A percentile compares a stretch with the other conserved stretches of the same genome.
These are phyloP conservation scores for Plenodomus lindquistii DNA, from an alignment of 2,329 filamentous ascomycete species.

Conservation along the genomic window DNA sequence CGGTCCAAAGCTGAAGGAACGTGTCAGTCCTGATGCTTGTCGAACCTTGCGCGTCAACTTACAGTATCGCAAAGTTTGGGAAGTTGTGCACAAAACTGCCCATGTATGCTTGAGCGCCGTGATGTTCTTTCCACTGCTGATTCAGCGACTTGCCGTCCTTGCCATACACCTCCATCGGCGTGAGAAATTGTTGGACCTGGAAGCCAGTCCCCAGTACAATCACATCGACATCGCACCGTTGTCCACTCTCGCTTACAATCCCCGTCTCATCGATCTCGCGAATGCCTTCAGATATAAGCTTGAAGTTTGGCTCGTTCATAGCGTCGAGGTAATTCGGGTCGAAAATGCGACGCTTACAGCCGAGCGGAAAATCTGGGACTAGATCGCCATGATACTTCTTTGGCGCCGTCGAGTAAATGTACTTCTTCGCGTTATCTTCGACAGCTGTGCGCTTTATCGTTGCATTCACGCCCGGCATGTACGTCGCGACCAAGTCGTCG, in stretches of 20 bases:
- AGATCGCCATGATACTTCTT: constrained; percentile 21
- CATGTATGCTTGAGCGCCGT: too few relatives aligned
- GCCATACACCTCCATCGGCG: not conserved
- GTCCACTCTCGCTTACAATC: not conserved
- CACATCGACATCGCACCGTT: not conserved
- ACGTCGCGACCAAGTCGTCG: constrained; percentile 2
- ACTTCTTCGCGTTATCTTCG: not conserved
- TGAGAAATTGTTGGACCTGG: not conserved
- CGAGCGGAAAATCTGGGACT: constrained; percentile 22
- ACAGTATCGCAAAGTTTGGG: too few relatives aligned
- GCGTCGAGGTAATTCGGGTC: constrained; percentile 19
- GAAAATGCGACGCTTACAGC: constrained; percentile 39
- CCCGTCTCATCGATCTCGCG: not conserved
- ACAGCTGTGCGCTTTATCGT: constrained; percentile 3
- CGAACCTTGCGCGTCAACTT: too few relatives aligned
- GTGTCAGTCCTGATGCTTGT: too few relatives aligned
- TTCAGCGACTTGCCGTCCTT: not conserved
- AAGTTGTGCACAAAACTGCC: too few relatives aligned
- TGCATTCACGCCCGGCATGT: constrained; percentile 3
- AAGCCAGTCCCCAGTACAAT: not conserved
- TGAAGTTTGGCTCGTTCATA: constrained; percentile 8
- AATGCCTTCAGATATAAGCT: not conserved
- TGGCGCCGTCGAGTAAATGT: constrained; percentile 1
- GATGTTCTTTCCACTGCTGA: not conserved
- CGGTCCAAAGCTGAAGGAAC: too few relatives aligned